Evolutionary conservation across 73 alveolate species (phyloP), one percentile per base, ranked within the genome.

Genomic region (Uronychia setigera): DNA sequence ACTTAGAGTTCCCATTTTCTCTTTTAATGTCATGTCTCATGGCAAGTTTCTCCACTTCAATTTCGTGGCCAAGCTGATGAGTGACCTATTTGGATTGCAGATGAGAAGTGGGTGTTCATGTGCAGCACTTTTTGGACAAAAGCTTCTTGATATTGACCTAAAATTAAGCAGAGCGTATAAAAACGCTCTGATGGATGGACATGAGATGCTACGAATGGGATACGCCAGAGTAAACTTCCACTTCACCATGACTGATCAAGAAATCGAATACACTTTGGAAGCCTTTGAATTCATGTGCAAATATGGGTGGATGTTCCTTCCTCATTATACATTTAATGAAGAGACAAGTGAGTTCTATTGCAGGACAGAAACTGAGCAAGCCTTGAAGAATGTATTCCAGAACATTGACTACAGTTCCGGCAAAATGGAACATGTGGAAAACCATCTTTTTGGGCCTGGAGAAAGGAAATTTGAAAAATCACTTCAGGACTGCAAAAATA

Each of bases 101-200:
- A 84, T 95, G 31, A 82, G 99, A 80, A 95, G 98, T 29, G 99
- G 99, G 1, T 97, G 99, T 74, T 94, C 97, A 29, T 97, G 99
- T 85, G 98, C 99, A 30, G 95, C 97, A 0, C 91, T 95, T 29
- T 97, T 94, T 88, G 98, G 98, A 0, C 95, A 93, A 80, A 80
- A 78, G 78, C 86, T 97, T 30, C 83, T 97, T 58, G 98, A 97
- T 35, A 91, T 93, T 31, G 92, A 87, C 84, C 81, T 85, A 0
- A 76, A 85, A 25, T 80, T 75, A 26, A 60, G 94, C 25, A 79
- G 91, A 84, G 93, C 90, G 81, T 85, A 85, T 58, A 88, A 93
- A 77, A 80, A 96, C 35, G 91, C 93, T 26, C 76, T 94, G 31
- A 59, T 85, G 1, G 96, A 94, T 32, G 99, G 99, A 1, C 83